Evolutionary conservation across 768 basidiomycete species (phyloP), one percentile per base, ranked within the genome.

Genomic region (Sporobolomyces roseus): DNA sequence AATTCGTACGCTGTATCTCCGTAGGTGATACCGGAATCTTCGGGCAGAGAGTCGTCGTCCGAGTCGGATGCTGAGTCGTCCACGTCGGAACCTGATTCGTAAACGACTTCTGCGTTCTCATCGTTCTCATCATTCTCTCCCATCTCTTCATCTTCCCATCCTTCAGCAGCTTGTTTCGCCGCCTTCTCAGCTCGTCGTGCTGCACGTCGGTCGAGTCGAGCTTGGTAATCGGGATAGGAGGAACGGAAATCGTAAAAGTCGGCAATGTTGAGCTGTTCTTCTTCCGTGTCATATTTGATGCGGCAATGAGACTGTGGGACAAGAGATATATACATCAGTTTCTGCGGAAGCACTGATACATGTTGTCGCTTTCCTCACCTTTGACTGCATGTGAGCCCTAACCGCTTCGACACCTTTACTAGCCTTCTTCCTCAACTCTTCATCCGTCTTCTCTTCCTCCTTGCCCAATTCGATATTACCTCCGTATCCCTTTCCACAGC

Each of bases 361-460:
- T n/a, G n/a, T n/a, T n/a, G n/a, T n/a, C n/a, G n/a, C n/a, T n/a
- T n/a, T n/a, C n/a, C 68, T 41, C 8, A 69, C 74, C 72, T 98
- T 98, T 82, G 93, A 93, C 46, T 85, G 69, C 96, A 99, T 99
- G 78, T 99, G 96, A 76, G 90, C 90, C 73, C 93, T 83, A 7
- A 91, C 93, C 0, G 93, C 94, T 5, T 91, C 88, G 61, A 93
- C 76, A 21, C 85, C 87, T 65, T 86, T 84, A 79, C 92, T 92
- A 75, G 91, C 92, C 68, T 86, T 76, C 70, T 69, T 71, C 59
- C 30, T 19, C 35, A 61, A 46, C 45, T 71, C 61, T 4, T 68
- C 73, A 5, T 29, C 25, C 6, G 29, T 29, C 29, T 30, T 12
- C 35, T 68, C 74, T 62, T 94, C 94, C 81, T 94, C 93, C 41